These are phyloP conservation scores for Coprinopsis strossmayeri DNA, from an alignment of 768 basidiomycete genomes.

Conservation along the genomic window DNA sequence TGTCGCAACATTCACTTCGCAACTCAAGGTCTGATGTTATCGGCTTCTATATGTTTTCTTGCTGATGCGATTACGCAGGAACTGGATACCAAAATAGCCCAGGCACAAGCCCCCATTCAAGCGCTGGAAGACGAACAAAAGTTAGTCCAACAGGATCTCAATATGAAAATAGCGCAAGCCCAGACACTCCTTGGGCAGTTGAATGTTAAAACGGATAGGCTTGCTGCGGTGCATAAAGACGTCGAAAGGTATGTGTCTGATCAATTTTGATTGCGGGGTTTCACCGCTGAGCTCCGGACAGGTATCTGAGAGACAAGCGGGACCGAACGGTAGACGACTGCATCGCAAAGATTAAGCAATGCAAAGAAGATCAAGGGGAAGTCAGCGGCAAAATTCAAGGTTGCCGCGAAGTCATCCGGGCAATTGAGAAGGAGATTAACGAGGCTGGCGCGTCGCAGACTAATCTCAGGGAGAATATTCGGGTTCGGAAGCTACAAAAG, in stretches of 20 bases:
- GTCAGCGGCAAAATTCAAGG: constrained; percentile 30
- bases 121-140: constrained; percentile 51
- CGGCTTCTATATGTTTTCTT: neutral
- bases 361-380: constrained; percentile 30
- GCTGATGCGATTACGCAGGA: constrained; percentile 35
- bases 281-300: constrained; percentile 21
- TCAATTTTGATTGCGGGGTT: neutral
- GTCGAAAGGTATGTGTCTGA: constrained; percentile 51
- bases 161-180: constrained; percentile 40
- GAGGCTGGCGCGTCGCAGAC: constrained; percentile 63
- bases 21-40: constrained; percentile 41
- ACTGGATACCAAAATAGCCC: constrained; percentile 51
- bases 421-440: constrained; percentile 73
- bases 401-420: constrained; percentile 37
- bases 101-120: constrained; percentile 60
- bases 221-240: constrained; percentile 51
- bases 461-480: constrained; percentile 78
- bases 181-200: constrained; percentile 58
- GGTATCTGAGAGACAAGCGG: constrained; percentile 70
- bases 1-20: constrained; percentile 33
- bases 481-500: constrained; percentile 59
- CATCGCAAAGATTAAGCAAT: constrained; percentile 43
- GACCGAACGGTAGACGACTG: constrained; percentile 55
- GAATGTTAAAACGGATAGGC: constrained; percentile 55
- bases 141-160: constrained; percentile 42